Base-by-base conservation (phyloP, 1,284 basidiomycete species). In the Earliella scabrosa region DNA sequence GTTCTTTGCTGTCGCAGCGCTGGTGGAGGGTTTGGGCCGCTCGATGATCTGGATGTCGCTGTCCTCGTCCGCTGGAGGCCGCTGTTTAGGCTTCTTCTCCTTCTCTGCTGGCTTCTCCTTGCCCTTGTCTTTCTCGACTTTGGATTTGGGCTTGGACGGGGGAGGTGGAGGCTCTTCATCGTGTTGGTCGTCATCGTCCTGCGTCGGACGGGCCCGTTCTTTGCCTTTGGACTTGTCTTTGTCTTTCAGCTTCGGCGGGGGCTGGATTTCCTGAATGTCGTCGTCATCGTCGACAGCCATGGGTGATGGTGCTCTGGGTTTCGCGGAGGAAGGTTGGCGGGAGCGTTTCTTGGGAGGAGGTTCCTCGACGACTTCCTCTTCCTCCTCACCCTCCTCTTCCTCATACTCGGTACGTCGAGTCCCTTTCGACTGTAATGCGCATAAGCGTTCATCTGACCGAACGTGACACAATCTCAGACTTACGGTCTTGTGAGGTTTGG, bases 21-120 rank as follows among this genome's bases (percentile, higher is more conserved):
- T 10, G 14, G 56, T 40, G 14, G 35, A 45, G 4, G 52, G 13
- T 31, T 54, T 50, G 29, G 36, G 21, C 2, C 43, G 21, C 52
- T 59, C 60, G 39, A 61, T 36, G 31, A 59, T 53, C 34, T 56
- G 52, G 14, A 59, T 49, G 34, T 61, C 63, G 32, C 60, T 57
- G 41, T 66, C 63, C 16, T 38, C 58, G 41, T 57, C 55, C 20
- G 45, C 26, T 4, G 55, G 35, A 32, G 63, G 29, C 59, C 65
- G 31, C 47, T 54, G 36, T 36, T 59, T 70, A 27, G 56, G 61
- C 61, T 69, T 65, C 31, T 56, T 60, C 56, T 67, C 63, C 49
- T 59, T 62, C 61, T 68, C 71, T 45, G 46, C 63, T 41, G 57
- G 39, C 66, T 44, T 49, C 52, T 51, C 49, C 35, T 55, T 63